These are phyloP conservation scores for Hemerocallis citrina DNA, from an alignment of 106 monocot genomes.

Conservation along the genomic window DNA sequence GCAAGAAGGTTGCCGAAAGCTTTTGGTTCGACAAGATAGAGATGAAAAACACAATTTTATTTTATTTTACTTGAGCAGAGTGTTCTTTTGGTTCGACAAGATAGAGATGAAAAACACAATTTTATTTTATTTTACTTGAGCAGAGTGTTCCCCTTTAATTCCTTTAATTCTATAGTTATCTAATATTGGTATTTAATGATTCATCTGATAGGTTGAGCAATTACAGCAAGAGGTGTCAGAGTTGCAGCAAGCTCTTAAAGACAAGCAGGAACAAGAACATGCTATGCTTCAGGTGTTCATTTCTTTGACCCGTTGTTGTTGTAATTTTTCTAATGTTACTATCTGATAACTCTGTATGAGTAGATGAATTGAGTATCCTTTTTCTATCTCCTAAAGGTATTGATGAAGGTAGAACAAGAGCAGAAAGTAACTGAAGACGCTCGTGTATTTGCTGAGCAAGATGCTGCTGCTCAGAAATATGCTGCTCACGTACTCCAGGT, in stretches of 20 bases:
- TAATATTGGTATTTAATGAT: neutral
- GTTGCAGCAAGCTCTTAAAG: slow-evolving; percentile 52
- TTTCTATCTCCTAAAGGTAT: slow-evolving; percentile 28
- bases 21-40: too few relatives aligned
- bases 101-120: too few relatives aligned
- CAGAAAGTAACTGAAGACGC: slow-evolving; percentile 87
- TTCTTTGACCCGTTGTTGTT: neutral
- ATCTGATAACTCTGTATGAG: neutral
- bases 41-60: too few relatives aligned
- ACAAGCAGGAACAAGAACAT: slow-evolving; percentile 89
- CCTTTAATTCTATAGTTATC: too few relatives aligned
- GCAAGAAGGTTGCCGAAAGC: neutral
- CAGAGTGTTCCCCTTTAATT: too few relatives aligned
- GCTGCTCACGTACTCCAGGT: slow-evolving; percentile 69
- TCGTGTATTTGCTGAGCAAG: slow-evolving; percentile 76
- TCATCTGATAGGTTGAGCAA: slow-evolving; percentile 60
- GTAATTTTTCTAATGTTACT: neutral
- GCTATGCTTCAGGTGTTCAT: slow-evolving; percentile 73
- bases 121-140: too few relatives aligned
- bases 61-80: too few relatives aligned
- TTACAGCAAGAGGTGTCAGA: slow-evolving; percentile 65
- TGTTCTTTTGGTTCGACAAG: too few relatives aligned
- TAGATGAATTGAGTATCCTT: neutral
- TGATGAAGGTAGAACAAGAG: slow-evolving; percentile 93
- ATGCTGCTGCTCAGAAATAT: slow-evolving; percentile 68